These are phyloP conservation scores for Phytophthora foliorum DNA, from an alignment of 352 stramenopile species.

Conservation along the genomic window DNA sequence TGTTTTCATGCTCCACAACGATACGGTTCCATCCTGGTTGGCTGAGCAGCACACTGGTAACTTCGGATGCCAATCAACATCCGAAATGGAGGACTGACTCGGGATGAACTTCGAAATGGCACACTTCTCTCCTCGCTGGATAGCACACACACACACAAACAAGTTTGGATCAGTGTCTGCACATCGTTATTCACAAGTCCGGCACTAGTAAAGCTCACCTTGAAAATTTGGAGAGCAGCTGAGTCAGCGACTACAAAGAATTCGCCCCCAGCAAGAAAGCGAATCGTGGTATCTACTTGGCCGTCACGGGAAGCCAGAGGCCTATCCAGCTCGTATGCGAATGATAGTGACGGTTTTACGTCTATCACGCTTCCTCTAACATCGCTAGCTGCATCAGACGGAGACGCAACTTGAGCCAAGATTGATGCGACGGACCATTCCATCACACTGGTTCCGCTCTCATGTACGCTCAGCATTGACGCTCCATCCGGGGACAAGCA, in stretches of 20 bases:
- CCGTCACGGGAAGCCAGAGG: constrained; percentile 9
- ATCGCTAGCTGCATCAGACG: constrained; percentile 26
- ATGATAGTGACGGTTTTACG: constrained; percentile 32
- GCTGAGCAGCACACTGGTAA: constrained; percentile 46
- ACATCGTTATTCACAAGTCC: not conserved
- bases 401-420: constrained; percentile 26
- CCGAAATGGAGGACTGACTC: constrained; percentile 32
- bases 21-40: constrained; percentile 47
- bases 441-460: constrained; percentile 30
- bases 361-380: constrained; percentile 44
- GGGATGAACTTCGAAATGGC: constrained; percentile 37
- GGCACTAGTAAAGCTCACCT: constrained; percentile 24
- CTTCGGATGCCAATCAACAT: constrained; percentile 56
- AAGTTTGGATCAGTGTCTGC: not conserved
- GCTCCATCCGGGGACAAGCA: constrained; percentile 46
- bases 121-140: constrained; percentile 34
- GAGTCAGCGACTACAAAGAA: constrained; percentile 54
- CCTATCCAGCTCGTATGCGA: constrained; percentile 42
- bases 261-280: constrained; percentile 39
- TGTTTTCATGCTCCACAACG: constrained; percentile 48
- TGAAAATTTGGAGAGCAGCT: constrained; percentile 42
- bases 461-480: constrained; percentile 47
- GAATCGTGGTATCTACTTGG: constrained; percentile 37
- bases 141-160: constrained; percentile 8
- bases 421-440: constrained; percentile 48